A percentile compares a stretch with the other conserved stretches of the same genome.
Conservation (phyloP, 2,329 filamentous ascomycete species). For the Dactylella cylindrospora region DNA sequence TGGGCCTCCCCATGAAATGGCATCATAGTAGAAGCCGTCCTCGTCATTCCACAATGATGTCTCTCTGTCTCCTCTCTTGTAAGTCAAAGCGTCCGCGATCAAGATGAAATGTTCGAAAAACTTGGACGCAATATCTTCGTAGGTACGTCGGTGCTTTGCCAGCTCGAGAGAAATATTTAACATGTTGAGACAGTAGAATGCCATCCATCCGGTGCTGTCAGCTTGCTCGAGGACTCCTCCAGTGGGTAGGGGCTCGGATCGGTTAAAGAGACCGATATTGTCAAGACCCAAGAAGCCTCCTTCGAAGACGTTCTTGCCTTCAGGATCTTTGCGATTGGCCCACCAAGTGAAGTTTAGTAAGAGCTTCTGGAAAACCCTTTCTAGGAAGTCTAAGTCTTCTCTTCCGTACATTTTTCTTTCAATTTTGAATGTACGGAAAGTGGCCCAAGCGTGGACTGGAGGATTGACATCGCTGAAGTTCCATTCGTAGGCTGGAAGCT, state of each 20-base stretch:
- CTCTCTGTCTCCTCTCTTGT: slow-evolving; percentile 65
- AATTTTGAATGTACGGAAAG: slow-evolving; percentile 96
- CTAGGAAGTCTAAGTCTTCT: slow-evolving; percentile 91
- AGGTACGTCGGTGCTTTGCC: slow-evolving; percentile 84
- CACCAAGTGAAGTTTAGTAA: slow-evolving; percentile 97
- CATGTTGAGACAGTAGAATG: slow-evolving; percentile 95
- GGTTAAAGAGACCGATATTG: slow-evolving; percentile 97
- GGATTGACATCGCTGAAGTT: slow-evolving; percentile 98
- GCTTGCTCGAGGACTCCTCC: slow-evolving; percentile 93
- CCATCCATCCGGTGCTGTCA: slow-evolving; percentile 98
- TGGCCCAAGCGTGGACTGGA: slow-evolving; percentile 93
- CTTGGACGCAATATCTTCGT: slow-evolving; percentile 71
- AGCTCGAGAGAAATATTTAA: slow-evolving; percentile 93
- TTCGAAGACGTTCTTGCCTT: slow-evolving; percentile 96
- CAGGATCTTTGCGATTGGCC: slow-evolving; percentile 89
- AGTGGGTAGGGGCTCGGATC: slow-evolving; percentile 89
- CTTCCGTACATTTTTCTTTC: slow-evolving; percentile 95
- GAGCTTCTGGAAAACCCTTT: slow-evolving; percentile 94
- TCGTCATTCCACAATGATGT: slow-evolving; percentile 94
- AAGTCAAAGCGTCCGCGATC: slow-evolving; percentile 96
- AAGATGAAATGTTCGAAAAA: slow-evolving; percentile 99
- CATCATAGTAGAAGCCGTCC: slow-evolving; percentile 96
- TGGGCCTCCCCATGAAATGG: slow-evolving; percentile 91
- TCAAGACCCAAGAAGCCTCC: slow-evolving; percentile 93
- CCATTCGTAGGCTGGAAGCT: slow-evolving; percentile 76